These are phyloP conservation scores for Nitzschia sp. DNA, from an alignment of 108 stramenopile species.

Conservation along the genomic window DNA sequence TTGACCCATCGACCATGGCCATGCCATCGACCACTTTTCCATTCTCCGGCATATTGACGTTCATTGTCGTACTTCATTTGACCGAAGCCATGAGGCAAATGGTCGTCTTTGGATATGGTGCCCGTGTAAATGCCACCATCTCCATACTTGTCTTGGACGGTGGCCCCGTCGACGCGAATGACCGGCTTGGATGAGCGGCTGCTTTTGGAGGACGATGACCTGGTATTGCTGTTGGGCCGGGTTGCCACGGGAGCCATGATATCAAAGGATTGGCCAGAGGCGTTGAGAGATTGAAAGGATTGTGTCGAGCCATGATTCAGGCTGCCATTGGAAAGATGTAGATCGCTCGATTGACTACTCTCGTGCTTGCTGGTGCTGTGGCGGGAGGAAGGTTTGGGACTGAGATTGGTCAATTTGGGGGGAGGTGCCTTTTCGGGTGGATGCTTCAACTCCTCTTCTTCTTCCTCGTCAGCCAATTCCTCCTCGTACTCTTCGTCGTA, in stretches of 20 bases:
- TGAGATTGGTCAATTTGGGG: constrained; percentile 1
- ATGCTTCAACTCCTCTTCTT: background rate
- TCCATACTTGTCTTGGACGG: constrained; percentile 46
- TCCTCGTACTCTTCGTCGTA: background rate
- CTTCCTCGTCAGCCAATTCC: background rate
- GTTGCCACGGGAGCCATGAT: background rate
- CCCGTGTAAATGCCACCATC: constrained; percentile 50
- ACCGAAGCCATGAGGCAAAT: constrained; percentile 58
- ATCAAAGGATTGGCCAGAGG: background rate
- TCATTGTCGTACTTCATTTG: constrained; percentile 68
- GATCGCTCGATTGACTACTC: background rate
- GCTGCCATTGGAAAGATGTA: background rate
- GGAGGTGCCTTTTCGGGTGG: background rate
- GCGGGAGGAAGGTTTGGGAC: background rate
- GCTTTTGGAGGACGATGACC: background rate
- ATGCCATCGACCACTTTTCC: constrained; percentile 63
- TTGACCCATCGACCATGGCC: constrained; percentile 31
- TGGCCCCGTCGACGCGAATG: constrained; percentile 16
- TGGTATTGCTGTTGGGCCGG: background rate
- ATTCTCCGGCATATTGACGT: constrained; percentile 61
- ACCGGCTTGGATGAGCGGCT: constrained; percentile 2
- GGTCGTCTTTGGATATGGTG: constrained; percentile 10
- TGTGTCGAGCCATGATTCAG: background rate
- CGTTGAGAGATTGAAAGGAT: background rate
- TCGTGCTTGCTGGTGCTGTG: background rate